Conservation (phyloP, 805 yeast species). For the Metschnikowia continentalis region DNA sequence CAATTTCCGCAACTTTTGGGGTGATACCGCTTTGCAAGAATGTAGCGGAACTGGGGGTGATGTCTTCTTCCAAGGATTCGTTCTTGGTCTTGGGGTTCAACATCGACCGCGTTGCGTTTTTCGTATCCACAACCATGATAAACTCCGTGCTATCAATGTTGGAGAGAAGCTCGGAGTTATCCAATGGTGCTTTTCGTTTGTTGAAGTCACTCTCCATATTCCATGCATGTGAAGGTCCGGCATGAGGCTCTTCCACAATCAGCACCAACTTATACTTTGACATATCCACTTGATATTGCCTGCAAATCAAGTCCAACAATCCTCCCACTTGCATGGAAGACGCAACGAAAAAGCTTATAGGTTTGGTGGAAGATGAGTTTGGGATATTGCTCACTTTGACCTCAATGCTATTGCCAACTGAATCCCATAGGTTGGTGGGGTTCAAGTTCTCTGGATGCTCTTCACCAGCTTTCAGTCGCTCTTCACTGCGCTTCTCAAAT, state of each 20-base stretch:
- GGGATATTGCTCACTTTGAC: conserved; percentile 15
- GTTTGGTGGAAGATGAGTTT: conserved; percentile 9
- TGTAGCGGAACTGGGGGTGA: conserved; percentile 28
- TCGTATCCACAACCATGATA: conserved; percentile 18
- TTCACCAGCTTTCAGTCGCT: conserved; percentile 5
- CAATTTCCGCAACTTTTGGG: conserved; percentile 16
- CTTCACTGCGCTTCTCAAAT: conserved; percentile 12
- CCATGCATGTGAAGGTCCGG: background rate
- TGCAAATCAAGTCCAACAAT: conserved; percentile 23
- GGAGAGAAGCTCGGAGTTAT: conserved; percentile 7
- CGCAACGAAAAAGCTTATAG: conserved; percentile 14
- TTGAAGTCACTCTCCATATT: background rate
- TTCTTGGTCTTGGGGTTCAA: conserved; percentile 9
- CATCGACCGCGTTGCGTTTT: conserved; percentile 13
- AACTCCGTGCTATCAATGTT: conserved; percentile 13
- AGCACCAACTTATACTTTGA: conserved; percentile 18
- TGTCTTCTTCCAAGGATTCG: conserved; percentile 20
- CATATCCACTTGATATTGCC: conserved; percentile 25
- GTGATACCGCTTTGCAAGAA: conserved; percentile 21
- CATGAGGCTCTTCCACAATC: background rate
- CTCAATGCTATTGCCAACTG: conserved; percentile 11
- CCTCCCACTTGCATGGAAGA: conserved; percentile 16
- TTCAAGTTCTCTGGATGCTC: conserved; percentile 1
- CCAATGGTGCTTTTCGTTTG: conserved; percentile 4
- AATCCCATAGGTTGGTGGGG: background rate